Evolutionary conservation across 2,329 filamentous ascomycete species (phyloP).

Genomic region (Xylariomycetidae sp.): DNA sequence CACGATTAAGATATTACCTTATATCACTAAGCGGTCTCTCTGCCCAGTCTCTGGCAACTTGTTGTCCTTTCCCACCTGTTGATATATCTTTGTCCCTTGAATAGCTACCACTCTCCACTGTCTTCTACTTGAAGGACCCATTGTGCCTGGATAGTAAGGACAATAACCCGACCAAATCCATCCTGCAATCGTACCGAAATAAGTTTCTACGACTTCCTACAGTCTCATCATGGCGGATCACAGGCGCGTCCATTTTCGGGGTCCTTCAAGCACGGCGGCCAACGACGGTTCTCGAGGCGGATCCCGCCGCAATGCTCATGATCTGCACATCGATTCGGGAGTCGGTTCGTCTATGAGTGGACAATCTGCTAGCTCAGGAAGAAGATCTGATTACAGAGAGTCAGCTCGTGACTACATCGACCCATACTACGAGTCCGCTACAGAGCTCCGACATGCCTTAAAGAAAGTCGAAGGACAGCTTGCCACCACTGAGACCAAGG

Average conservation of each 20-base stretch:
- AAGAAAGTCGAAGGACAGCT: neutral
- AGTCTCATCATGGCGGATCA: slow-evolving; percentile 15
- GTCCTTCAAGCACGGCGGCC: slow-evolving; percentile 8
- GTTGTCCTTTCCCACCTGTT: neutral
- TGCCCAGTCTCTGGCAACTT: too few species aligned
- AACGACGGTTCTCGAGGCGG: too few species aligned
- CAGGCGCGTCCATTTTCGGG: slow-evolving; percentile 18
- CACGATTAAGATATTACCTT: neutral
- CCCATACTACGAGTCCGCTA: slow-evolving; percentile 11
- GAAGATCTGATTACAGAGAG: slow-evolving; percentile 24
- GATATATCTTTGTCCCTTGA: too few species aligned
- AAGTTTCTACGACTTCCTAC: neutral
- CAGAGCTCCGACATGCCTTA: slow-evolving; percentile 16
- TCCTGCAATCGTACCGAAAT: too few species aligned
- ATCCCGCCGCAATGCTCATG: slow-evolving; percentile 12
- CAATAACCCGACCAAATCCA: neutral
- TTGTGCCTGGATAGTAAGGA: too few species aligned
- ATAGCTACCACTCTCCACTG: too few species aligned
- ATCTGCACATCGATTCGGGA: slow-evolving; percentile 20
- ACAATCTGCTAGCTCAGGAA: slow-evolving; percentile 20
- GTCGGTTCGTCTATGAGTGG: slow-evolving; percentile 26
- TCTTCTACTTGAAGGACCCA: too few species aligned
- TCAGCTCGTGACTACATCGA: slow-evolving; percentile 15
- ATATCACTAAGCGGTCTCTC: too few species aligned
- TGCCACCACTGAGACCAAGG: slow-evolving; percentile 11